A percentile compares a stretch with the other conserved stretches of the same genome.
Conservation (phyloP, 257 asterid genomes). For the Nicotiana undulata region DNA sequence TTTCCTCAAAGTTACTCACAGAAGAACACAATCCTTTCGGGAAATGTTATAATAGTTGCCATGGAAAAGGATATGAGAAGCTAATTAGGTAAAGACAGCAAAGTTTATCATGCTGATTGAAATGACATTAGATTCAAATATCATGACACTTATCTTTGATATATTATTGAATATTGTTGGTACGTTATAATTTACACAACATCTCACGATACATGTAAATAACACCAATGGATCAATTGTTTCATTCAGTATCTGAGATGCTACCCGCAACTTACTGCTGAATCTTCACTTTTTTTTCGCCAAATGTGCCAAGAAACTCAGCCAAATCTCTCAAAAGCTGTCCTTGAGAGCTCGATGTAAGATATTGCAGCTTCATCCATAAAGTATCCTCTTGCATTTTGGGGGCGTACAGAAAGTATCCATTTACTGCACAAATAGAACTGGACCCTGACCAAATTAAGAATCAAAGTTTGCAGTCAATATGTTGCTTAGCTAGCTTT, state of each 20-base stretch:
- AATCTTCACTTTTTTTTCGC: not conserved
- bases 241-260: not conserved
- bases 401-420: not conserved
- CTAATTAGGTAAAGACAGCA: not conserved
- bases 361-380: not conserved
- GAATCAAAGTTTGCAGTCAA: not conserved
- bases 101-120: too few species aligned
- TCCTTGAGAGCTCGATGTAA: not conserved
- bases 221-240: not conserved
- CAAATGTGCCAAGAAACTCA: not conserved
- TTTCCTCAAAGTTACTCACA: not conserved
- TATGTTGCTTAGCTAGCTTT: not conserved
- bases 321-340: not conserved
- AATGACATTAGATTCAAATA: not conserved
- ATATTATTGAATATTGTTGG: not conserved
- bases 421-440: not conserved
- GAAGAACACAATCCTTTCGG: not conserved
- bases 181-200: not conserved
- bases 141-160: not conserved
- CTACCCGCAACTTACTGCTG: not conserved
- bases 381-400: not conserved
- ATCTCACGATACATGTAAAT: not conserved
- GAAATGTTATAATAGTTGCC: not conserved
- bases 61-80: not conserved
- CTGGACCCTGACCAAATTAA: constrained; percentile 1